Percentiles rank a stretch among this genome's conserved stretches.
Conservation (phyloP, 1,284 basidiomycete genomes). For the Austroboletus rostrupii region DNA sequence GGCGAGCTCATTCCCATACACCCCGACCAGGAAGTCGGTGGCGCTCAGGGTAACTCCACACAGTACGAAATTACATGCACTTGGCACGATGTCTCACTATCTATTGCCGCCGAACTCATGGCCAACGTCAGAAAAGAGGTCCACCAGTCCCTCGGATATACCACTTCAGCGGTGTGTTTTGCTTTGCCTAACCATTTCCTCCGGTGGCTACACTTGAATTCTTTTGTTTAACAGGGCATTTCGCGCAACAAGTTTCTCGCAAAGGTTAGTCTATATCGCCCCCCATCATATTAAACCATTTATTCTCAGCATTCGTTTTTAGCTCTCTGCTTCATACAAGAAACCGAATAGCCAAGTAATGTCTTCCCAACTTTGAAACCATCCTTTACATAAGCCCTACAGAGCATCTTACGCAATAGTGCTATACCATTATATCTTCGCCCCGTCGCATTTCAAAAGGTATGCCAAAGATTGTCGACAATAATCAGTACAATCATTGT, state of each 20-base stretch:
- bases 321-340: conserved; percentile 86
- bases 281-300: background rate
- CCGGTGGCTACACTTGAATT: background rate
- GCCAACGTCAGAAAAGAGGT: conserved; percentile 70
- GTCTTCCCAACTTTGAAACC: background rate
- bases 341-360: conserved; percentile 82
- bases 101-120: conserved; percentile 89
- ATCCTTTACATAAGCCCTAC: background rate
- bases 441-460: conserved; percentile 86
- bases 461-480: conserved; percentile 25
- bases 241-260: conserved; percentile 86
- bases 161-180: conserved; percentile 80
- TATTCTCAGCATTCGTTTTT: background rate
- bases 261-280: conserved; percentile 59
- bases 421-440: conserved; percentile 80
- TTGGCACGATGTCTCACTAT: conserved; percentile 93
- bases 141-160: conserved; percentile 77
- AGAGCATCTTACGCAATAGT: conserved; percentile 77
- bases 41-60: conserved; percentile 20
- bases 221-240: background rate
- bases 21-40: conserved; percentile 26
- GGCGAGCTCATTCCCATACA: conserved; percentile 71
- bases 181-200: background rate
- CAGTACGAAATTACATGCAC: conserved; percentile 42
- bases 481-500: background rate